These are phyloP conservation scores for Capniomyces stellatus DNA, from an alignment of 371 early-diverging fungal genomes.

Conservation along the genomic window DNA sequence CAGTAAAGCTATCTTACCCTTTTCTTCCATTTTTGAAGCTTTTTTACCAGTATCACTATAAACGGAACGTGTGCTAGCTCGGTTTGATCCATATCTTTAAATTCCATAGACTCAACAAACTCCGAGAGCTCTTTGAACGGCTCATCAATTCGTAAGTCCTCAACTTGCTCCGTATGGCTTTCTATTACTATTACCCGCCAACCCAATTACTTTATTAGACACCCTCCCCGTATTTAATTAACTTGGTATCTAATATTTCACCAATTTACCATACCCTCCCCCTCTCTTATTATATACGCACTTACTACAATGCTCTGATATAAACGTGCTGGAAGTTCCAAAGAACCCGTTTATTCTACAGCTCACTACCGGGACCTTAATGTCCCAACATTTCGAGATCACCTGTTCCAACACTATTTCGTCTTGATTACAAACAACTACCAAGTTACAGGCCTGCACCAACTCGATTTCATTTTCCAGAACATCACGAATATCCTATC, in stretches of 20 bases:
- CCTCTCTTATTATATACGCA: no score
- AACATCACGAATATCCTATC: background rate
- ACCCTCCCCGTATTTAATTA: no score
- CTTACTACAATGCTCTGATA: slow-evolving; percentile 2
- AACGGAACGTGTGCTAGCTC: slow-evolving; percentile 70
- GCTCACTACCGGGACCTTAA: background rate
- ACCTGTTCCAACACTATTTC: background rate
- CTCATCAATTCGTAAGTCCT: slow-evolving; percentile 61
- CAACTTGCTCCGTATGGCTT: slow-evolving; percentile 56
- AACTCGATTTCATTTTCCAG: background rate
- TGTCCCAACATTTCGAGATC: background rate
- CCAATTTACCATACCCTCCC: no score
- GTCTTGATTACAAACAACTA: background rate
- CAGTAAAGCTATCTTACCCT: slow-evolving; percentile 18
- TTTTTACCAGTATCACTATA: slow-evolving; percentile 56
- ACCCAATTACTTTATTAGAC: no score
- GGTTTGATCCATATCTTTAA: slow-evolving; percentile 40
- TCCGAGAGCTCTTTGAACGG: slow-evolving; percentile 56
- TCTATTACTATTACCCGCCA: slow-evolving; percentile 49
- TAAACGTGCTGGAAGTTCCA: background rate
- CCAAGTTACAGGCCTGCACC: background rate
- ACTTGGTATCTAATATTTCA: no score
- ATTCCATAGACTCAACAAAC: slow-evolving; percentile 39
- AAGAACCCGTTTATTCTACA: slow-evolving; percentile 1
- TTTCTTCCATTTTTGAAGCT: slow-evolving; percentile 41